Evolutionary conservation across 805 yeast genomes (phyloP).

Genomic region (Zygoascus ofunaensis): DNA sequence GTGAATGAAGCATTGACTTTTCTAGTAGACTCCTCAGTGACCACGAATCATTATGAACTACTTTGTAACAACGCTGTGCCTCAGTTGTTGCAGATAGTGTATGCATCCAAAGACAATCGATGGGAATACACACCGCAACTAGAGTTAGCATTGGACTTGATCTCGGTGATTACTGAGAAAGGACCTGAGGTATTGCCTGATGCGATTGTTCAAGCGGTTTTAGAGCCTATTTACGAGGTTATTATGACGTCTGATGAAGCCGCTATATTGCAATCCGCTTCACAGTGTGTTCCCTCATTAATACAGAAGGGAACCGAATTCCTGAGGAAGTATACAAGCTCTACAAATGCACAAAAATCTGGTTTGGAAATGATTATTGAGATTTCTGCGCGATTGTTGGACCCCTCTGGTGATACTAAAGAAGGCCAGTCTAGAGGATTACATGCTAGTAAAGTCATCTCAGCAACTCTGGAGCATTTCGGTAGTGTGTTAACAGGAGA

Average conservation of each 20-base stretch:
- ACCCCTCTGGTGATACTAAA: slow-evolving; percentile 41
- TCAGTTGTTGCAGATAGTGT: slow-evolving; percentile 27
- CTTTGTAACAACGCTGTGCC: slow-evolving; percentile 50
- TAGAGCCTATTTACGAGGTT: slow-evolving; percentile 38
- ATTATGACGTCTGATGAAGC: slow-evolving; percentile 52
- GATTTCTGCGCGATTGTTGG: slow-evolving; percentile 58
- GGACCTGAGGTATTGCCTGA: slow-evolving; percentile 19
- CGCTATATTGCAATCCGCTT: slow-evolving; percentile 66
- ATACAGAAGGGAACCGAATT: slow-evolving; percentile 34
- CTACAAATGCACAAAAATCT: neutral
- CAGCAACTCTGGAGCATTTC: slow-evolving; percentile 48
- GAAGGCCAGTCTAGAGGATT: slow-evolving; percentile 69
- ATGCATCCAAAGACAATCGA: slow-evolving; percentile 14
- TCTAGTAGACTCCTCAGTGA: slow-evolving; percentile 41
- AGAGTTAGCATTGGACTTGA: slow-evolving; percentile 45
- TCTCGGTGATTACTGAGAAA: slow-evolving; percentile 22
- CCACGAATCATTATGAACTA: slow-evolving; percentile 34
- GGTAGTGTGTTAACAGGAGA: slow-evolving; percentile 30
- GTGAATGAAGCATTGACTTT: slow-evolving; percentile 60
- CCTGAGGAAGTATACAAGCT: slow-evolving; percentile 1
- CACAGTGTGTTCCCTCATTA: slow-evolving; percentile 61
- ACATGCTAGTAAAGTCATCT: slow-evolving; percentile 62
- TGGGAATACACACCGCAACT: slow-evolving; percentile 53
- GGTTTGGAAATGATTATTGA: slow-evolving; percentile 53
- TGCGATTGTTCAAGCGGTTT: slow-evolving; percentile 15